Percentiles rank a stretch among this genome's conserved stretches.
These are phyloP conservation scores for Schizophyllum amplum DNA, from an alignment of 1,284 basidiomycete species.

Conservation along the genomic window DNA sequence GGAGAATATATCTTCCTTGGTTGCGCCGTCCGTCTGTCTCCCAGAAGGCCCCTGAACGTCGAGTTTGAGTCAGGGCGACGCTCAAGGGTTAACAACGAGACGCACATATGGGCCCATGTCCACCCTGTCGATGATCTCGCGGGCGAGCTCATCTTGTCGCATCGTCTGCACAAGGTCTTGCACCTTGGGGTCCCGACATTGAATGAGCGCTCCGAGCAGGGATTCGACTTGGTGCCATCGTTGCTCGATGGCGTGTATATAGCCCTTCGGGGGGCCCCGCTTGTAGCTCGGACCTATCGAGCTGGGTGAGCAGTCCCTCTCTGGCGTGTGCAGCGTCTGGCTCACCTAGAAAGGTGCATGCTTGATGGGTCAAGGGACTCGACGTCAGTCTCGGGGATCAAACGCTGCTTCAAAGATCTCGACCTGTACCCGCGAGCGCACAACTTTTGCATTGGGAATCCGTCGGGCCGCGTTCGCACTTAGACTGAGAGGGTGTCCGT, in stretches of 20 bases:
- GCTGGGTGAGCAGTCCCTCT: constrained; percentile 2
- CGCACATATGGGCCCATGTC: constrained; percentile 70
- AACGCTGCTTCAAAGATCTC: constrained; percentile 11
- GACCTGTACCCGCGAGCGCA: constrained; percentile 50
- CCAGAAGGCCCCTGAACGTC: constrained; percentile 52
- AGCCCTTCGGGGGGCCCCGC: constrained; percentile 82
- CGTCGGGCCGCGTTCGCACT: constrained; percentile 61
- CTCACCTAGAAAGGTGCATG: constrained; percentile 71
- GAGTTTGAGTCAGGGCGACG: constrained; percentile 8
- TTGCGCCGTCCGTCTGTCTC: constrained; percentile 41
- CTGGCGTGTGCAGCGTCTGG: constrained; percentile 1
- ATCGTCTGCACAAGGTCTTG: constrained; percentile 63
- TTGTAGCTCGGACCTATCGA: constrained; percentile 68
- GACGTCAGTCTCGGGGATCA: constrained; percentile 9
- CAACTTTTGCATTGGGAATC: constrained; percentile 63
- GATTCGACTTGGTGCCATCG: constrained; percentile 86
- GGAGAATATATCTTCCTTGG: constrained; percentile 64
- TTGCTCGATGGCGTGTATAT: constrained; percentile 85
- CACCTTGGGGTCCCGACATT: constrained; percentile 64
- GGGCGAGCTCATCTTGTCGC: constrained; percentile 59
- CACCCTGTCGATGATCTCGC: constrained; percentile 64
- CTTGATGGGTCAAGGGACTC: constrained; percentile 25
- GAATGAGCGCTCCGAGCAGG: constrained; percentile 68
- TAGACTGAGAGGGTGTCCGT: constrained; percentile 32
- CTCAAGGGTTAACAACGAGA: constrained; percentile 8